phyloP scores from a whole-genome alignment of 805 yeast species.

The Barnettozyma californica region DNA sequence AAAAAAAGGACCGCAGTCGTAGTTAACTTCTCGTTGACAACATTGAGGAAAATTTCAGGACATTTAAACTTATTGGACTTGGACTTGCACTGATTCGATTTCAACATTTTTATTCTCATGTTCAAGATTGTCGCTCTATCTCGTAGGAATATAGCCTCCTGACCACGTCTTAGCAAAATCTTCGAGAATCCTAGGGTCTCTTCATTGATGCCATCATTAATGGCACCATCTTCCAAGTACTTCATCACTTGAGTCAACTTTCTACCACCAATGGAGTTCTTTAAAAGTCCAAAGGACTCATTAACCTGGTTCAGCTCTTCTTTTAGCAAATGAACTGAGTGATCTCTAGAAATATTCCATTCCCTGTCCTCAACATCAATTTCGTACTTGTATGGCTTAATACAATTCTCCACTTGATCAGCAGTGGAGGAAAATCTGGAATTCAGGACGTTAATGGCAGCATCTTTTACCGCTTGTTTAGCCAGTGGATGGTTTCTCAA shows the following conservation, averaged over 20 bases:
- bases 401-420: slow-evolving; percentile 97
- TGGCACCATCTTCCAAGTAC: slow-evolving; percentile 42
- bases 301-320: slow-evolving; percentile 87
- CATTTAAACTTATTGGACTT: slow-evolving; percentile 84
- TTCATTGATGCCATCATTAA: slow-evolving; percentile 31
- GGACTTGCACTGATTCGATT: slow-evolving; percentile 67
- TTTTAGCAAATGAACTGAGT: slow-evolving; percentile 62
- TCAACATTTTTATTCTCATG: slow-evolving; percentile 72
- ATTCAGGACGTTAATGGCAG: slow-evolving; percentile 74
- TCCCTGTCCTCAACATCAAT: slow-evolving; percentile 95
- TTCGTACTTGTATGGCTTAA: slow-evolving; percentile 95
- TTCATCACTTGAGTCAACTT: slow-evolving; percentile 80
- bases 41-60: slow-evolving; percentile 91
- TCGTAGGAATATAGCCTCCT: slow-evolving; percentile 72
- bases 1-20: slow-evolving; percentile 89
- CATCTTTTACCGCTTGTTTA: slow-evolving; percentile 72
- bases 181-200: slow-evolving; percentile 85
- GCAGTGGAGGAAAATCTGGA: slow-evolving; percentile 85
- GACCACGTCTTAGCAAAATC: slow-evolving; percentile 68
- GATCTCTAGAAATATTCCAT: slow-evolving; percentile 80
- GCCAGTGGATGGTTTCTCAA: slow-evolving; percentile 85
- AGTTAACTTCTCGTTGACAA: slow-evolving; percentile 85
- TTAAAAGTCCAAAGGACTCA: slow-evolving; percentile 51
- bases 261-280: slow-evolving; percentile 72
- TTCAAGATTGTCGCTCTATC: slow-evolving; percentile 67